Percentiles rank a stretch among this genome's conserved stretches.
Conservation (phyloP, 306 rosid species). For the Trifolium subterraneum region DNA sequence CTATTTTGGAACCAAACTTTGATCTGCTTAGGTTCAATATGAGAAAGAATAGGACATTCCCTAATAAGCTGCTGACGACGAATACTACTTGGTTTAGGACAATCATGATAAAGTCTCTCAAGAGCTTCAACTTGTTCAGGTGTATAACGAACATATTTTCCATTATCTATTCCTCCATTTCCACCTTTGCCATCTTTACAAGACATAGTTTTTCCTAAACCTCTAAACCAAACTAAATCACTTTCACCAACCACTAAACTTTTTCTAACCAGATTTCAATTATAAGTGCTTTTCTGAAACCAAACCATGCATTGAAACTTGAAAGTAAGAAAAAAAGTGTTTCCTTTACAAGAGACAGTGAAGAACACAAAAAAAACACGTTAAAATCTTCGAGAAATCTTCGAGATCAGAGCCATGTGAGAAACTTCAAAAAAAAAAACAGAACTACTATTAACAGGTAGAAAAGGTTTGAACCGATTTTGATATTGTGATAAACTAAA, state of each 20-base stretch:
- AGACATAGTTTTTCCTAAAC: conserved; percentile 62
- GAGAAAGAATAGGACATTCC: conserved; percentile 91
- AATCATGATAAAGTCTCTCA: conserved; percentile 92
- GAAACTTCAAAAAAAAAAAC: neutral
- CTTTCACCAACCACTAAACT: neutral
- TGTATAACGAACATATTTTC: conserved; percentile 93
- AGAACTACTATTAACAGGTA: neutral
- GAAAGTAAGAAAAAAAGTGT: neutral
- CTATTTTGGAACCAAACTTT: conserved; percentile 98
- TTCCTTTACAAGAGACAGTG: conserved; percentile 44
- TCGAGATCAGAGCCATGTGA: conserved; percentile 62
- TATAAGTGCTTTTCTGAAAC: neutral
- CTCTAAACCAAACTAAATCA: neutral
- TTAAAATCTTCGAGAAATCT: conserved; percentile 48
- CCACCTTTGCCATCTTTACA: conserved; percentile 91
- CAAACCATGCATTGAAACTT: neutral
- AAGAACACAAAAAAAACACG: conserved; percentile 56
- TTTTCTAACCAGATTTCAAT: neutral
- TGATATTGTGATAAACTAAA: conserved; percentile 10
- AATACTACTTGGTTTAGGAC: conserved; percentile 97
- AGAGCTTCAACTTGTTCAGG: conserved; percentile 99
- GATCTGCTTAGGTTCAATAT: conserved; percentile 95
- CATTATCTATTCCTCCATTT: conserved; percentile 66
- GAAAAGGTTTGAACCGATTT: neutral
- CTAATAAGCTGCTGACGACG: conserved; percentile 97